Base-by-base conservation (phyloP, 495 filamentous ascomycete genomes). In the Neurospora sublineolata region DNA sequence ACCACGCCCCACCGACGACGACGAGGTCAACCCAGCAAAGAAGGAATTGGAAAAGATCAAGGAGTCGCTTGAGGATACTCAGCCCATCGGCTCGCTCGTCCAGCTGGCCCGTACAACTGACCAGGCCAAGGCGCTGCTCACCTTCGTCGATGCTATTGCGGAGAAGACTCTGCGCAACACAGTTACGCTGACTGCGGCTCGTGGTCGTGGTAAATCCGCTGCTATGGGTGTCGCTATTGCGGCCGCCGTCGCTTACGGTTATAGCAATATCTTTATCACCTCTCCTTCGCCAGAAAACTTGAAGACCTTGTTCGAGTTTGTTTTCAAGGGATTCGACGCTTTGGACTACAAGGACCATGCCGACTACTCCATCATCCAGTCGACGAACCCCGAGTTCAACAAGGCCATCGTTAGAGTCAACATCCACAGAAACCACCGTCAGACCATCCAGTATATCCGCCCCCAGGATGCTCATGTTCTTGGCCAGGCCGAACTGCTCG, bases 241-340 rank as follows among this genome's bases (percentile, higher is more conserved):
- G 44, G 93, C 96, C 10, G 96, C 96, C 16, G 86, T 98, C 71
- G 94, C 94, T 0, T 92, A 97, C 77, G 96, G 96, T 23, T 99
- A 99, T 78, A 97, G 93, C 83, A 99, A 99, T 79, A 96, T 99
- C 76, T 99, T 99, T 84, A 97, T 99, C 78, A 99, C 96, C 3
- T 99, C 96, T 30, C 96, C 96, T 18, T 97, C 92, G 73, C 96
- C 96, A 2, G 96, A 98, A 83, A 99, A 98, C 81, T 86, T 99
- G 83, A 98, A 98, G 82, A 98, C 96, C 0, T 84, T 98, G 27
- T 99, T 99, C 79, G 93, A 98, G 76, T 99, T 99, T 73, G 88
- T 98, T 1, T 99, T 99, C 86, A 97, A 97, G 79, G 96, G 93
- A 1, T 99, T 99, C 74, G 96, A 99, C 79, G 93, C 94, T 2